Evolutionary conservation across 805 yeast genomes (phyloP).

Genomic region (Lipomyces sp.): DNA sequence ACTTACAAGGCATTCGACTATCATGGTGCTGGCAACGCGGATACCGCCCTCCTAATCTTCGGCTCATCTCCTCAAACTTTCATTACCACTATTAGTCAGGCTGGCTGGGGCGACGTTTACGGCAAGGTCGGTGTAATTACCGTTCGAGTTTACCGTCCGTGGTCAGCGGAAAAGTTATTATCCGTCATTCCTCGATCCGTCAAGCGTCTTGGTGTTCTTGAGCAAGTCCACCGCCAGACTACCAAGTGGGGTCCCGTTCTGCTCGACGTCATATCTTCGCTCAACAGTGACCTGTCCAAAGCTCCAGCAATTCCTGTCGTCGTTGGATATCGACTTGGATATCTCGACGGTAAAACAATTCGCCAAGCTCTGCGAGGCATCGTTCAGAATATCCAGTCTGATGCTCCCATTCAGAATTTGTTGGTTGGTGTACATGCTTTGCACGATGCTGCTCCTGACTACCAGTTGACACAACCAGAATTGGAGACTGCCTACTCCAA

Average conservation of each 20-base stretch:
- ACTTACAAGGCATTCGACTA: slow-evolving; percentile 52
- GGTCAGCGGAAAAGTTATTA: slow-evolving; percentile 59
- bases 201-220: slow-evolving; percentile 63
- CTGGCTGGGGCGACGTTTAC: slow-evolving; percentile 42
- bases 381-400: slow-evolving; percentile 56
- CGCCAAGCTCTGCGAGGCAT: slow-evolving; percentile 54
- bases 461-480: slow-evolving; percentile 39
- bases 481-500: slow-evolving; percentile 79
- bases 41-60: slow-evolving; percentile 62
- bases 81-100: slow-evolving; percentile 46
- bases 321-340: slow-evolving; percentile 60
- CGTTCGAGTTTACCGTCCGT: slow-evolving; percentile 75
- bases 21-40: slow-evolving; percentile 50
- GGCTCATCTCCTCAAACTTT: slow-evolving; percentile 61
- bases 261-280: slow-evolving; percentile 68
- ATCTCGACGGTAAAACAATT: slow-evolving; percentile 50
- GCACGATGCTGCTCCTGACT: slow-evolving; percentile 39
- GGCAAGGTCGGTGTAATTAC: slow-evolving; percentile 56
- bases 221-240: slow-evolving; percentile 59
- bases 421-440: slow-evolving; percentile 55
- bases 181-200: slow-evolving; percentile 59
- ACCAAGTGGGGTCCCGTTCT: slow-evolving; percentile 69
- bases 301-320: slow-evolving; percentile 47
- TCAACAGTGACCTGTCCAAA: slow-evolving; percentile 47
- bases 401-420: slow-evolving; percentile 65